phyloP scores from a whole-genome alignment of 1,139 yeast species.

The Pichia sp. region DNA sequence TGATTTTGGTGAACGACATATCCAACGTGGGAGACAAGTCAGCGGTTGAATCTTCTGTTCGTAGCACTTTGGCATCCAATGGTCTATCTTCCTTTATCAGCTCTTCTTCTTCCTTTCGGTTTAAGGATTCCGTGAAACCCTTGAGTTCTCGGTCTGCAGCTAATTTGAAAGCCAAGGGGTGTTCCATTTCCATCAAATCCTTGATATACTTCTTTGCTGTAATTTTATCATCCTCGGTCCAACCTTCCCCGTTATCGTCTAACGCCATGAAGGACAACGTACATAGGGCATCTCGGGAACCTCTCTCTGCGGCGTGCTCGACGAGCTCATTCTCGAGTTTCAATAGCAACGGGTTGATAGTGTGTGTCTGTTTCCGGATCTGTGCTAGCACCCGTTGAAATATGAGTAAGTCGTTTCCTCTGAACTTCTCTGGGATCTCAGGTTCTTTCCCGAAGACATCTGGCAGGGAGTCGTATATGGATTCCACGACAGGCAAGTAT shows the following conservation, averaged over 20 bases:
- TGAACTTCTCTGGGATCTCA: slow-evolving; percentile 30
- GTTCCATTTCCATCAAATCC: slow-evolving; percentile 46
- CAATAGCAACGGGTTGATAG: slow-evolving; percentile 51
- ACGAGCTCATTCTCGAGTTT: slow-evolving; percentile 65
- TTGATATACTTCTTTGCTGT: slow-evolving; percentile 65
- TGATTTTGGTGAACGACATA: slow-evolving; percentile 21
- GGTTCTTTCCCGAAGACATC: slow-evolving; percentile 24
- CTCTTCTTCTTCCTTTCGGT: background rate
- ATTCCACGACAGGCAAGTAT: slow-evolving; percentile 48
- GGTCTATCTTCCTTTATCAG: background rate
- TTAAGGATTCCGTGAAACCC: slow-evolving; percentile 11
- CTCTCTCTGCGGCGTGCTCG: slow-evolving; percentile 79
- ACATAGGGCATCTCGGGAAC: slow-evolving; percentile 76
- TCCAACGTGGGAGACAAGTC: slow-evolving; percentile 8
- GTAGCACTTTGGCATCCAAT: background rate
- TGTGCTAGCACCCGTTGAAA: slow-evolving; percentile 65
- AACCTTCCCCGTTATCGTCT: slow-evolving; percentile 28
- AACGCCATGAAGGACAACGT: slow-evolving; percentile 63
- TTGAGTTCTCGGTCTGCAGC: slow-evolving; percentile 38
- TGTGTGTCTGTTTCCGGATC: slow-evolving; percentile 55
- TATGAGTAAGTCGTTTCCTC: slow-evolving; percentile 56
- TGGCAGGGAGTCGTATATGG: slow-evolving; percentile 42
- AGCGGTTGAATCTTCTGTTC: background rate
- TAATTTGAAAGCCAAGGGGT: slow-evolving; percentile 45
- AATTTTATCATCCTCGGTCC: slow-evolving; percentile 30